A percentile compares a stretch with the other conserved stretches of the same genome.
These are phyloP conservation scores for Cyclotella kingstonii DNA, from an alignment of 108 stramenopile species.

Conservation along the genomic window DNA sequence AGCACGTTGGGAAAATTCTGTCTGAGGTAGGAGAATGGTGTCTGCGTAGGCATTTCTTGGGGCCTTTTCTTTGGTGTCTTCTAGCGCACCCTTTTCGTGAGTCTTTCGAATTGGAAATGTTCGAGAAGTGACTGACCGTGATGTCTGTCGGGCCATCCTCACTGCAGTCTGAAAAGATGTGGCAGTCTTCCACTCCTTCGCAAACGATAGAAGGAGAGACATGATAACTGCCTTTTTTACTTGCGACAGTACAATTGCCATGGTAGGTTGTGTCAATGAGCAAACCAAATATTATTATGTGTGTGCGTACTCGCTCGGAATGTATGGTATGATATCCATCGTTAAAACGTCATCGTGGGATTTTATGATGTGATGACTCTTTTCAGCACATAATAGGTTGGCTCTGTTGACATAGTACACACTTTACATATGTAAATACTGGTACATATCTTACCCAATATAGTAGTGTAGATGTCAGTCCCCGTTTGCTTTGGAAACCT, in stretches of 20 bases:
- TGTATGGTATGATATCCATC: no score
- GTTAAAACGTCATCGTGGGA: no score
- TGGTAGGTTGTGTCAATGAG: no score
- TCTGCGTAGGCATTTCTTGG: constrained; percentile 85
- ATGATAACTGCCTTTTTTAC: constrained; percentile 32
- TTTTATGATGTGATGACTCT: no score
- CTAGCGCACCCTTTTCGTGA: constrained; percentile 3
- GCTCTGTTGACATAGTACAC: no score
- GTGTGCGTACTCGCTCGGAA: no score
- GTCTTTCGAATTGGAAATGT: background rate
- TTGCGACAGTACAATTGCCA: constrained; percentile 35
- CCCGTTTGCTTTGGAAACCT: no score
- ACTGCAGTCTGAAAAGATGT: background rate
- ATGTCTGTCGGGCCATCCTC: background rate
- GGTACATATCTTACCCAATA: no score
- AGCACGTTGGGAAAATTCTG: constrained; percentile 92
- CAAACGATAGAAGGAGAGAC: constrained; percentile 44
- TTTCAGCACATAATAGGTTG: no score
- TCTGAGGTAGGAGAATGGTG: constrained; percentile 91
- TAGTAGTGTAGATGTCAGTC: no score
- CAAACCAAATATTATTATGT: no score
- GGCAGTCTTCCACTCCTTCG: constrained; percentile 17
- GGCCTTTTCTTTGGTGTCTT: constrained; percentile 45
- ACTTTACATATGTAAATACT: no score
- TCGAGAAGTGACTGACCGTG: background rate